Base-by-base conservation (phyloP, 495 filamentous ascomycete species). In the Immersiella caudata region DNA sequence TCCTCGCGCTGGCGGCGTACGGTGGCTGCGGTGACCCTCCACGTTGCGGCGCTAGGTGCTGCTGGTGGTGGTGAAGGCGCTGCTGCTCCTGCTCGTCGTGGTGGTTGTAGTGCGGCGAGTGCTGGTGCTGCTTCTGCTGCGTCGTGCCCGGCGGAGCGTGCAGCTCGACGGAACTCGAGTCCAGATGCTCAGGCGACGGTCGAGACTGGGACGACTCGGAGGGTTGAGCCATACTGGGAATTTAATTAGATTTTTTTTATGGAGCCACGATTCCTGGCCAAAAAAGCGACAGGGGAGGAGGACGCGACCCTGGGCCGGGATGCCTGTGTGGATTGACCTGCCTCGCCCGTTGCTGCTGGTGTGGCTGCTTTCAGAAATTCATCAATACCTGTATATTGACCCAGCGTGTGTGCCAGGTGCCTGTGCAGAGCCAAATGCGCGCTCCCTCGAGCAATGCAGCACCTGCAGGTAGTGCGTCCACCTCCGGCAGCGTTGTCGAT, bases 161-260 rank as follows among this genome's bases (percentile, higher is more conserved):
- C 72, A 72, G 63, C 71, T 75, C 67, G 62, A 55, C 68, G 58
- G 67, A 67, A 74, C 58, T 69, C 56, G 70, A 68, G 71, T 72
- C 71, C 65, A 70, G 68, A 71, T 63, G 40, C 46, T 63, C 24
- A n/a, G 69, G 74, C 71, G 70, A 70, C 62, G 68, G 72, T 70
- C 74, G 75, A 68, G 70, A 74, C 68, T 62, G 72, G 71, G 60
- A 71, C 68, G 71, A 62, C 61, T 72, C 74, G 71, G 74, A 67
- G 73, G 72, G 71, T 77, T 79, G 76, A 75, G 76, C 76, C 76
- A 79, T 79, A 72, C 68, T 79, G 76, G 75, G 74, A 74, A 76
- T 79, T 79, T 79, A 77, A 79, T 79, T 79, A 76, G 75, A 75
- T 71, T 74, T 76, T 64, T 76, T 77, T 77, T 75, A 77, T 77